Base-by-base conservation (phyloP, 1,284 basidiomycete genomes). In the Malassezia globosa region DNA sequence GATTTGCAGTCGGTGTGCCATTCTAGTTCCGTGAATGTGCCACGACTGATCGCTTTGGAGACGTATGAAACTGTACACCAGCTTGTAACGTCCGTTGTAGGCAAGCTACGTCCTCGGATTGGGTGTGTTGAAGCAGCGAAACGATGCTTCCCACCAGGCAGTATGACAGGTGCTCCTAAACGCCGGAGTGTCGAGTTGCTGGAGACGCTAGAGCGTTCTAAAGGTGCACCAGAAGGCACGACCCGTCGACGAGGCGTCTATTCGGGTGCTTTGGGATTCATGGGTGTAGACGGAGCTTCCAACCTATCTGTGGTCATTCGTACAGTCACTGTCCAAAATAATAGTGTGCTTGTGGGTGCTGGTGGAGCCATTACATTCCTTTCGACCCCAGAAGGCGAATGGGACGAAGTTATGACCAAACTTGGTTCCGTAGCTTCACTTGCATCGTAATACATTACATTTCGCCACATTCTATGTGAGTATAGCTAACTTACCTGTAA, bases 101-200 rank as follows among this genome's bases (percentile, higher is more conserved):
- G 88, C 18, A 75, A 62, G 21, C 61, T 77, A 19, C 73, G 72
- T 5, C 58, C 72, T 0, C 73, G 72, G 16, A 73, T 77, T 7
- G 74, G 75, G 10, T 64, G 73, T 6, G 84, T 86, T 76, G 82
- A 89, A 59, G 82, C 85, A 10, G 75, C 94, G 44, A 78, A 78
- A 55, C 74, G 79, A 34, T 85, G 86, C 31, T 65, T 69, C 40
- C 61, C 59, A 42, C 50, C 64, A 83, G 87, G 88, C 1, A 90
- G 87, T 58, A 97, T 97, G 90, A 96, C 92, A 0, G 90, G 92
- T 16, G 92, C 92, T 0, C 92, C 90, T 0, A 96, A 96, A 74
- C 82, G 90, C 57, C 82, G 90, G 16, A 87, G 85, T 42, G 84
- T 95, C 1, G 85, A 92, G 72, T 82, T 96, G 25, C 77, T 97